Evolutionary conservation across 495 filamentous ascomycete genomes (phyloP).

Genomic region (Terfezia boudieri): DNA sequence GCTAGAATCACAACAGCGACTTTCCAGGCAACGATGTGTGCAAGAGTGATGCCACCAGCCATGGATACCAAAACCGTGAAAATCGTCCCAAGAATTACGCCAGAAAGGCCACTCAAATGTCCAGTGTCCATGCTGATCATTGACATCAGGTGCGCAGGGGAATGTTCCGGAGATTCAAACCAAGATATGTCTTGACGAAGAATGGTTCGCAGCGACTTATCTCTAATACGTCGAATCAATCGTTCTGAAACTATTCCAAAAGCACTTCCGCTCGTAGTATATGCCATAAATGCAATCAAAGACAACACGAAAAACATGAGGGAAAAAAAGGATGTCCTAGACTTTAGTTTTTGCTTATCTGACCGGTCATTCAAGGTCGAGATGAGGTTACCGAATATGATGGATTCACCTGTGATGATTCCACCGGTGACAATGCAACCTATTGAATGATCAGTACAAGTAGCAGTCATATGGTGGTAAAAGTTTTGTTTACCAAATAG

Average conservation of each 20-base stretch:
- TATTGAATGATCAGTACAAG: not conserved
- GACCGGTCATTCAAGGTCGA: constrained; percentile 17
- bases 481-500: constrained; percentile 1
- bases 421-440: constrained; percentile 24
- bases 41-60: constrained; percentile 27
- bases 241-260: constrained; percentile 30
- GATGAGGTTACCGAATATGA: constrained; percentile 32
- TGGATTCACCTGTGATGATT: constrained; percentile 25
- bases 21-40: constrained; percentile 41
- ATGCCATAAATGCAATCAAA: constrained; percentile 25
- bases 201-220: constrained; percentile 26
- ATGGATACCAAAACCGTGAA: constrained; percentile 24
- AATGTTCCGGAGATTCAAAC: constrained; percentile 26
- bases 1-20: constrained; percentile 34
- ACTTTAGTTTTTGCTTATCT: constrained; percentile 7
- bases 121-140: constrained; percentile 32
- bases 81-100: constrained; percentile 25
- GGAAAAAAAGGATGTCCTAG: constrained; percentile 25
- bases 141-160: constrained; percentile 28
- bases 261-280: constrained; percentile 24
- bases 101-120: constrained; percentile 23
- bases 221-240: constrained; percentile 23
- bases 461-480: not conserved
- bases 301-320: constrained; percentile 33
- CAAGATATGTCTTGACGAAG: constrained; percentile 29